phyloP scores from a whole-genome alignment of 2,329 filamentous ascomycete genomes.

The Scytalidium lignicola region DNA sequence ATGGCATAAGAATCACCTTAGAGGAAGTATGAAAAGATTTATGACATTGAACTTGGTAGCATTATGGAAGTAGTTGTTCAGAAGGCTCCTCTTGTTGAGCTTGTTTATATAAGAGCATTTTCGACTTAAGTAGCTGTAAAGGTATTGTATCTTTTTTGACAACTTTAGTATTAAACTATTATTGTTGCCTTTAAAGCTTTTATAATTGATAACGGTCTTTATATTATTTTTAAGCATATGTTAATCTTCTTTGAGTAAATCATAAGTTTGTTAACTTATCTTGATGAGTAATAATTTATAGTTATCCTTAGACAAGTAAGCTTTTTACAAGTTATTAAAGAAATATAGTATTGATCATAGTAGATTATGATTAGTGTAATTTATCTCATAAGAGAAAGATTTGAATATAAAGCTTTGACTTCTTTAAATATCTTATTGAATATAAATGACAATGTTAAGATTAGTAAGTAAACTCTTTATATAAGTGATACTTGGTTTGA shows the following conservation, averaged over 20 bases:
- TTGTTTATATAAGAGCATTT: constrained; percentile 16
- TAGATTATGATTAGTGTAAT: constrained; percentile 8
- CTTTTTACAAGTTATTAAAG: constrained; percentile 3
- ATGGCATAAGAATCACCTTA: no score
- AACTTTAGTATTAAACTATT: constrained; percentile 13
- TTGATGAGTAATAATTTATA: constrained; percentile 8
- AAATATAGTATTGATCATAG: constrained; percentile 9
- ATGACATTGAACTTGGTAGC: constrained; percentile 8
- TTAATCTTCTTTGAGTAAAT: constrained; percentile 14
- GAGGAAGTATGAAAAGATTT: constrained; percentile 12
- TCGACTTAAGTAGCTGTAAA: constrained; percentile 5
- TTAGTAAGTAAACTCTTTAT: constrained; percentile 8
- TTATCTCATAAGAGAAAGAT: no score
- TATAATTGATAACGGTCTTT: constrained; percentile 9
- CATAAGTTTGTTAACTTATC: constrained; percentile 10
- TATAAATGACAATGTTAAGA: constrained; percentile 11
- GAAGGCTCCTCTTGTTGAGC: constrained; percentile 10
- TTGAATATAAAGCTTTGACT: constrained; percentile 12
- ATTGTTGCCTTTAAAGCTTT: constrained; percentile 14
- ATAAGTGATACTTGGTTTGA: constrained; percentile 1
- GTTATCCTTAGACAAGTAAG: constrained; percentile 14
- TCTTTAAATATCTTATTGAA: constrained; percentile 15
- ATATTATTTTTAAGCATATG: constrained; percentile 15
- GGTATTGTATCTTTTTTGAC: constrained; percentile 10
- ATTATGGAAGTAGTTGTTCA: constrained; percentile 7